phyloP scores from a whole-genome alignment of 768 basidiomycete genomes.

The Boletus subparvulus region DNA sequence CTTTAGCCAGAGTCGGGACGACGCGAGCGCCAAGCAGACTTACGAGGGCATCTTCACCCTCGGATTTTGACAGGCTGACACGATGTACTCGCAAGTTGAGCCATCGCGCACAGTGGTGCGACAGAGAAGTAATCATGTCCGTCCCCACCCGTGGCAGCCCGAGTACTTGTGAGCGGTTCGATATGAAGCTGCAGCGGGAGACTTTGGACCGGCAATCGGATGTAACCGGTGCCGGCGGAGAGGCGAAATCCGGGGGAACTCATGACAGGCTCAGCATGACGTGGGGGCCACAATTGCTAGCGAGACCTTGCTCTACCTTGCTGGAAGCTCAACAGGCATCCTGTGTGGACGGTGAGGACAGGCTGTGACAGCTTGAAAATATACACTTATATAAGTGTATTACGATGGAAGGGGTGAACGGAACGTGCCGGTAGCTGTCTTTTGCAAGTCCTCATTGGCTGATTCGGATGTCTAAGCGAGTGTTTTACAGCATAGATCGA shows the following conservation, averaged over 20 bases:
- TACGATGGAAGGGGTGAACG: not conserved
- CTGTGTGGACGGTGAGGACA: not conserved
- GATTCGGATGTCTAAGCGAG: too few species aligned
- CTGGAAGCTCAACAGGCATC: not conserved
- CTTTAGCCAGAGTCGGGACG: not conserved
- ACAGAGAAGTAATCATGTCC: not conserved
- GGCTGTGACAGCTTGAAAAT: not conserved
- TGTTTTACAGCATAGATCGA: too few species aligned
- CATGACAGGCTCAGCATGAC: too few species aligned
- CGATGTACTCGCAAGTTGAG: not conserved
- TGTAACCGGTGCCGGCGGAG: conserved; percentile 10
- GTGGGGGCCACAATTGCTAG: not conserved
- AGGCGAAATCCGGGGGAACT: not conserved
- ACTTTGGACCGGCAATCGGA: not conserved
- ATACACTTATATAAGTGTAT: not conserved
- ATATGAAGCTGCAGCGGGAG: too few species aligned
- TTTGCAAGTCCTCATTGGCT: too few species aligned
- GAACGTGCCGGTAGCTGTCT: not conserved
- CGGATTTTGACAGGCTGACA: not conserved
- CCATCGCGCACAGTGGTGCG: conserved; percentile 1
- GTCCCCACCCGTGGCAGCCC: too few species aligned
- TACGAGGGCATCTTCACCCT: conserved; percentile 10
- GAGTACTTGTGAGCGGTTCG: too few species aligned
- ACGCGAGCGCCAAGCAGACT: not conserved
- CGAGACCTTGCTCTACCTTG: too few species aligned